A percentile compares a stretch with the other conserved stretches of the same genome.
These are phyloP conservation scores for Rhizophora mangle DNA, from an alignment of 345 rosid genomes.

Conservation along the genomic window DNA sequence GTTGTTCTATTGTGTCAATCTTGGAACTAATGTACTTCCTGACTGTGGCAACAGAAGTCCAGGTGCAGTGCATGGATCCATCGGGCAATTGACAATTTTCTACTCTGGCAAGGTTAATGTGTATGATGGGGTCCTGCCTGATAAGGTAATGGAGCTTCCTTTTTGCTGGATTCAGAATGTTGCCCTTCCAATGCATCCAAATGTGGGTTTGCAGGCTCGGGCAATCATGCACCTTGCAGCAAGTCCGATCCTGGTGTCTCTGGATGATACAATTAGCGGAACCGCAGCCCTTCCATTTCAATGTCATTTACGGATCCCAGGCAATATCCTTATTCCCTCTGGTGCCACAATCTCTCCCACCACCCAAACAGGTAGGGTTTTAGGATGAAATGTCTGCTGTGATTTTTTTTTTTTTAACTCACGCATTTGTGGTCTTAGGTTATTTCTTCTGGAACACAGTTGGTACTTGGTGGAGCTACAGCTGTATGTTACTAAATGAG, in stretches of 20 bases:
- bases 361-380: conserved; percentile 53
- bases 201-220: conserved; percentile 70
- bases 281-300: conserved; percentile 36
- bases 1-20: background rate
- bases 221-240: conserved; percentile 84
- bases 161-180: conserved; percentile 38
- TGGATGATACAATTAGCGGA: conserved; percentile 38
- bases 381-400: conserved; percentile 12
- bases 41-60: conserved; percentile 47
- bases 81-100: conserved; percentile 87
- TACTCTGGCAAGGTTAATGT: conserved; percentile 91
- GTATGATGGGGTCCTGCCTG: conserved; percentile 72
- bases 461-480: background rate
- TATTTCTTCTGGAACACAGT: background rate
- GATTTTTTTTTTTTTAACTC: background rate
- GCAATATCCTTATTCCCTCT: conserved; percentile 34
- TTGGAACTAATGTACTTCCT: conserved; percentile 11
- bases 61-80: conserved; percentile 35
- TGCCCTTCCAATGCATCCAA: conserved; percentile 39
- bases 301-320: conserved; percentile 31
- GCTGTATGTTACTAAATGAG: background rate
- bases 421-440: background rate
- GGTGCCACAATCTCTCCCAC: conserved; percentile 38
- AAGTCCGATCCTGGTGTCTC: conserved; percentile 50
- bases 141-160: conserved; percentile 63